Evolutionary conservation across 331 rosid genomes (phyloP), one percentile per base, ranked within the genome.

Genomic region (Spiraea crenata): DNA sequence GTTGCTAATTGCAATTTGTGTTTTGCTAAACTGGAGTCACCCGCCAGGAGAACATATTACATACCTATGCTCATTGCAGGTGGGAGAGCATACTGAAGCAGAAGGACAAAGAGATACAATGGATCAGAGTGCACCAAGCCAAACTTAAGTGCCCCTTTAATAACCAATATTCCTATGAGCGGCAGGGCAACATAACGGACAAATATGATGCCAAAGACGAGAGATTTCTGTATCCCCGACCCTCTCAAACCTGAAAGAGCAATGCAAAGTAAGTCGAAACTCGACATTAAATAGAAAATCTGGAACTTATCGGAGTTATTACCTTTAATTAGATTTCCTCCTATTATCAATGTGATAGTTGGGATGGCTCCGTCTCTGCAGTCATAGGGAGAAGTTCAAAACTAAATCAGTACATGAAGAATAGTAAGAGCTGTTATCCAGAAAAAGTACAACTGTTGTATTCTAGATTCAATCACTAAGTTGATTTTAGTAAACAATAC

Each of bases 241-340:
- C 79, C 86, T 60, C 57, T 59, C 72, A 82, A 76, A 77, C 87
- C 87, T 83, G 78, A 55, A 61, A 46, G 31, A 65, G 39, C 54
- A 60, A 51, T 1, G 14, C 7, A 1, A 25, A 5, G 37, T 15
- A 17, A 46, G 52, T 45, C 20, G 54, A 15, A 55, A 68, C 44
- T 6, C 14, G 4, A 46, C 4, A 37, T 4, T 17, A 15, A 5
- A 8, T 51, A 38, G 35, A 8, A 52, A 31, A 63, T 3, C 19
- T 63, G 2, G 19, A 41, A 9, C 15, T 44, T 19, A 9, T 11
- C 14, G n/a, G 54, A 49, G 54, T 49, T 15, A 13, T 19, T 54
- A 75, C 88, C 90, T 81, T 67, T 73, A 19, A 86, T 73, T 55
- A 86, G 90, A 72, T 86, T 86, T 63, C 88, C 88, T 65, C 90